Conservation (phyloP, 352 stramenopile species). For the Globisporangium paddicum region DNA sequence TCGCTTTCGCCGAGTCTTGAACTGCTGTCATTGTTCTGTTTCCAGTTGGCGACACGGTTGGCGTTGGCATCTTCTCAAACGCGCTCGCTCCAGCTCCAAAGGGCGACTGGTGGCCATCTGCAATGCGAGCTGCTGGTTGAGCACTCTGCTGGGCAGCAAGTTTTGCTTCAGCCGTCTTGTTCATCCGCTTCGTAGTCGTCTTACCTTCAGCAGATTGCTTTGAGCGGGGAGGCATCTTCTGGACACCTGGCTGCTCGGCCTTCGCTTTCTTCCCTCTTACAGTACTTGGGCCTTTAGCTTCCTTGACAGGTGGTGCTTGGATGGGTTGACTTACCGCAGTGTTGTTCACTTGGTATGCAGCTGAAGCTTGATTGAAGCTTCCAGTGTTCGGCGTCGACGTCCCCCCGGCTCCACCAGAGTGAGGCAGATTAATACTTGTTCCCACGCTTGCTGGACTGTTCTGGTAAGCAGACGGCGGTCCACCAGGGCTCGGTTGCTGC, state of each 20-base stretch:
- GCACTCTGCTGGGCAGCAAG: slow-evolving; percentile 4
- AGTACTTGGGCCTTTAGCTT: neutral
- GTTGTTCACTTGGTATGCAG: neutral
- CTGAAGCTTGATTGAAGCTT: neutral
- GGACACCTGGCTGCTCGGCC: neutral
- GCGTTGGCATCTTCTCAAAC: slow-evolving; percentile 15
- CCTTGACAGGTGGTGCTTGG: neutral
- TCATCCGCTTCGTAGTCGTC: slow-evolving; percentile 9
- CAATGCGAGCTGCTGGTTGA: slow-evolving; percentile 2
- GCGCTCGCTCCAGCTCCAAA: slow-evolving; percentile 4
- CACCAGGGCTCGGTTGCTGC: slow-evolving; percentile 7
- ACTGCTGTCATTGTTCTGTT: slow-evolving; percentile 5
- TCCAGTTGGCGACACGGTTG: slow-evolving; percentile 12
- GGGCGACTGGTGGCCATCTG: slow-evolving; percentile 14
- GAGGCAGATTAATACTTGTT: neutral
- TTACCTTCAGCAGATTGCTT: slow-evolving; percentile 7
- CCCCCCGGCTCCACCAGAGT: neutral
- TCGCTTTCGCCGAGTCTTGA: slow-evolving; percentile 12
- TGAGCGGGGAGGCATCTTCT: slow-evolving; percentile 10
- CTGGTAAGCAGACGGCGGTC: neutral
- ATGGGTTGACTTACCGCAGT: neutral
- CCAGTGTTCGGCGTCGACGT: neutral
- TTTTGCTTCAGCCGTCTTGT: slow-evolving; percentile 11
- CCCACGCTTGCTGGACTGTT: slow-evolving; percentile 1
- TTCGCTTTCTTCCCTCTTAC: slow-evolving; percentile 13